Evolutionary conservation across 139 green algal species (phyloP).

Genomic region (Marvania coccoides): DNA sequence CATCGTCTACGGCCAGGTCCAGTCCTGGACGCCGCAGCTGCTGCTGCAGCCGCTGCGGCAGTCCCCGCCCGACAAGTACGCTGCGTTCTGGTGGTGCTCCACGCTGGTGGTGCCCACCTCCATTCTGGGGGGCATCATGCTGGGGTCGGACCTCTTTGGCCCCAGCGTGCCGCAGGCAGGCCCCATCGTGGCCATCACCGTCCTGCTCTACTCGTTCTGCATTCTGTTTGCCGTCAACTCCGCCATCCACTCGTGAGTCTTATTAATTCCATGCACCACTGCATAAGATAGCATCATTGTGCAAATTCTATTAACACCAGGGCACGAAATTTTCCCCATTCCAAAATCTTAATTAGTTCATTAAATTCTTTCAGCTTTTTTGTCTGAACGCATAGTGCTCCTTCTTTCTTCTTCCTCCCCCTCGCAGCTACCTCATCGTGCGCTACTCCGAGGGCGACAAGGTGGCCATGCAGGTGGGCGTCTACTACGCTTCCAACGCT

Average conservation of each 20-base stretch:
- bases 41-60: conserved; percentile 65
- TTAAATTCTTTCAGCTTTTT: background rate
- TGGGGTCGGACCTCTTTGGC: conserved; percentile 43
- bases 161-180: background rate
- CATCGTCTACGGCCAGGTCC: conserved; percentile 65
- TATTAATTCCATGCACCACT: background rate
- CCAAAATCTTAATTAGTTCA: too few relatives aligned
- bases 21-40: conserved; percentile 68
- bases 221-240: conserved; percentile 82
- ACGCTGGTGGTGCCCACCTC: conserved; percentile 42
- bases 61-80: conserved; percentile 66
- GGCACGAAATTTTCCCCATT: too few relatives aligned
- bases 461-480: conserved; percentile 75
- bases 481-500: conserved; percentile 84
- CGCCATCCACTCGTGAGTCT: conserved; percentile 65
- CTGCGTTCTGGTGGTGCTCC: conserved; percentile 55
- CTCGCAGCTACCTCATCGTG: conserved; percentile 85
- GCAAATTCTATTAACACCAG: background rate
- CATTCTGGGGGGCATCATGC: conserved; percentile 49
- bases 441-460: conserved; percentile 65
- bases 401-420: too few relatives aligned
- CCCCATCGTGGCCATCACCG: conserved; percentile 20
- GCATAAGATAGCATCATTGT: background rate
- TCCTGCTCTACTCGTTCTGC: conserved; percentile 58
- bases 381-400: background rate